A percentile compares a stretch with the other conserved stretches of the same genome.
These are phyloP conservation scores for Canavalia ensiformis DNA, from an alignment of 306 rosid genomes.

Conservation along the genomic window DNA sequence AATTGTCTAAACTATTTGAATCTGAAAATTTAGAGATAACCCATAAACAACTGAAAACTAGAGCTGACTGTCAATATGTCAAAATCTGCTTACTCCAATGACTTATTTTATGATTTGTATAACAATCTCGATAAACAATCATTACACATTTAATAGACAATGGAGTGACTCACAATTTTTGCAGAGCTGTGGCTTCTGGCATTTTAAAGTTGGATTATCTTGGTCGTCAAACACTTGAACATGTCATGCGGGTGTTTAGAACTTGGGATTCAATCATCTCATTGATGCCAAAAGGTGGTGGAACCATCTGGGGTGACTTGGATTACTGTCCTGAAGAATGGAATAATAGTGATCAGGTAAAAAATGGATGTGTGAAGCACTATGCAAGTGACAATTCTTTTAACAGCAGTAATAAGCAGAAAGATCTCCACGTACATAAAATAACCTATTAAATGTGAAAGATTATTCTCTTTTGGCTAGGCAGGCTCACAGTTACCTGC, in stretches of 20 bases:
- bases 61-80: neutral
- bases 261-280: constrained; percentile 85
- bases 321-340: constrained; percentile 71
- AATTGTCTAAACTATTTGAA: neutral
- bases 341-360: constrained; percentile 51
- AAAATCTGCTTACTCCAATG: constrained; percentile 16
- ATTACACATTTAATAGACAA: constrained; percentile 14
- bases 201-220: constrained; percentile 68
- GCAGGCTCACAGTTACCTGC: constrained; percentile 65
- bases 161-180: constrained; percentile 43
- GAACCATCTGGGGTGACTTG: constrained; percentile 78
- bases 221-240: constrained; percentile 68
- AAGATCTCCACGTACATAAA: constrained; percentile 41
- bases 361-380: constrained; percentile 49
- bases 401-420: constrained; percentile 45
- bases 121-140: neutral
- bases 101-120: neutral
- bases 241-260: constrained; percentile 66
- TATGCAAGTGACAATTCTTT: constrained; percentile 40
- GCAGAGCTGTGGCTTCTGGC: constrained; percentile 76
- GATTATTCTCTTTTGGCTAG: constrained; percentile 71
- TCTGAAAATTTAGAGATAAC: neutral
- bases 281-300: constrained; percentile 89
- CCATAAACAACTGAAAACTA: constrained; percentile 7
- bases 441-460: constrained; percentile 60